Conservation (phyloP, 108 stramenopile species). For the Nitzschia putrida region DNA sequence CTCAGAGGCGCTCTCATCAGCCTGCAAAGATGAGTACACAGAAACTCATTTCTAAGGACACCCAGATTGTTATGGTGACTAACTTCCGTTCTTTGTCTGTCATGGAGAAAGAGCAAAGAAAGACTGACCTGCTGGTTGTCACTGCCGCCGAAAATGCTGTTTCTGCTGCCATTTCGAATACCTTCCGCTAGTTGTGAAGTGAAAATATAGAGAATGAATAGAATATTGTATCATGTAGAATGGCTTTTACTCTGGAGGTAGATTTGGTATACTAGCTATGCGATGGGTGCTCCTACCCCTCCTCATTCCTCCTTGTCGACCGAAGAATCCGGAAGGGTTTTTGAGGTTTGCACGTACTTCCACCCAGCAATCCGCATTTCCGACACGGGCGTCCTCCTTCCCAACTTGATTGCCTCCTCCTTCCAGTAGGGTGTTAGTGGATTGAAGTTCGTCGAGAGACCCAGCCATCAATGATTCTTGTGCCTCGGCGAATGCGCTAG, state of each 20-base stretch:
- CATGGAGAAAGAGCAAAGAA: not conserved
- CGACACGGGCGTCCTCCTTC: conserved; percentile 24
- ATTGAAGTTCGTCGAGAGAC: conserved; percentile 75
- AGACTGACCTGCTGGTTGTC: not conserved
- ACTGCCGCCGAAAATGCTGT: conserved; percentile 5
- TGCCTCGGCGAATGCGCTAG: conserved; percentile 76
- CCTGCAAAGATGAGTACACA: not conserved
- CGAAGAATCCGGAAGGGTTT: conserved; percentile 60
- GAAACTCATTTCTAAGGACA: conserved; percentile 1
- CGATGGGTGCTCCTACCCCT: conserved; percentile 3
- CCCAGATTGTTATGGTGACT: not conserved
- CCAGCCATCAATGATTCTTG: conserved; percentile 78
- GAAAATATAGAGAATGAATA: no score
- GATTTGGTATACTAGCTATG: conserved; percentile 64
- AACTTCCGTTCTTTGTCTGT: not conserved
- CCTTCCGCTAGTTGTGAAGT: no score
- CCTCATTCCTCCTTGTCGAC: conserved; percentile 10
- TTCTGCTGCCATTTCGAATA: not conserved
- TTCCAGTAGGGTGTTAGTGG: conserved; percentile 50
- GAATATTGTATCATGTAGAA: not conserved
- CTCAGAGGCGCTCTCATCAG: conserved; percentile 25
- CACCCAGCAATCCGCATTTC: conserved; percentile 77
- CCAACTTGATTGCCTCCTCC: conserved; percentile 13
- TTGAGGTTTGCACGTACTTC: conserved; percentile 81
- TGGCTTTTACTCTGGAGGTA: conserved; percentile 64